phyloP scores from a whole-genome alignment of 2,329 filamentous ascomycete species.

The Exserohilum rostratum region DNA sequence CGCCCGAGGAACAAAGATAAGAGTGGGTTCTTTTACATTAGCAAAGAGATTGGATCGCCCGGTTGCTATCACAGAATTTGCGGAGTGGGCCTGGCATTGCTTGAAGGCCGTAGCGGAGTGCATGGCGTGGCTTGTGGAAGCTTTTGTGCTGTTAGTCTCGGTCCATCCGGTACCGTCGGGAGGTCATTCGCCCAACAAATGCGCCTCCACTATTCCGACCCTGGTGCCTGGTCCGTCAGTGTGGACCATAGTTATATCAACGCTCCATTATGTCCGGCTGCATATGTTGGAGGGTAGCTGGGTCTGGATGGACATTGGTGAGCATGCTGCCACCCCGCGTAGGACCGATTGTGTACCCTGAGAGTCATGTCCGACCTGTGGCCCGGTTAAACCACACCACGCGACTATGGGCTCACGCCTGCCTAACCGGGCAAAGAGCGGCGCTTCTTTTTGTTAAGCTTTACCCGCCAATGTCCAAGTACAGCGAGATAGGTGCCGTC shows the following conservation, averaged over 20 bases:
- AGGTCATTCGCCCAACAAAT: background rate
- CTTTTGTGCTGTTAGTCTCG: conserved; percentile 22
- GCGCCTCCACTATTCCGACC: background rate
- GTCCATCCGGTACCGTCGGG: conserved; percentile 9
- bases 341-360: background rate
- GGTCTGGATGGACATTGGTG: background rate
- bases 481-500: conserved; percentile 10
- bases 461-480: conserved; percentile 19
- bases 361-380: background rate
- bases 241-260: too few relatives aligned
- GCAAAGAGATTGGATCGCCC: conserved; percentile 1
- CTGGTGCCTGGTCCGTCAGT: conserved; percentile 1
- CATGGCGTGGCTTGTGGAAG: conserved; percentile 27
- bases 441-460: conserved; percentile 1
- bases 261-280: background rate
- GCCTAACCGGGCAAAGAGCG: conserved; percentile 22
- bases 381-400: background rate
- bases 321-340: background rate
- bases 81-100: conserved; percentile 8
- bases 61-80: conserved; percentile 3
- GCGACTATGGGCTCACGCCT: conserved; percentile 8
- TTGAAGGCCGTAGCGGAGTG: conserved; percentile 13
- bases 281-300: background rate
- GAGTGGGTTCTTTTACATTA: background rate
- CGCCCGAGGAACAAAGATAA: background rate